A percentile compares a stretch with the other conserved stretches of the same genome.
phyloP scores from a whole-genome alignment of 345 rosid species.

The Erysimum cheiranthoides region DNA sequence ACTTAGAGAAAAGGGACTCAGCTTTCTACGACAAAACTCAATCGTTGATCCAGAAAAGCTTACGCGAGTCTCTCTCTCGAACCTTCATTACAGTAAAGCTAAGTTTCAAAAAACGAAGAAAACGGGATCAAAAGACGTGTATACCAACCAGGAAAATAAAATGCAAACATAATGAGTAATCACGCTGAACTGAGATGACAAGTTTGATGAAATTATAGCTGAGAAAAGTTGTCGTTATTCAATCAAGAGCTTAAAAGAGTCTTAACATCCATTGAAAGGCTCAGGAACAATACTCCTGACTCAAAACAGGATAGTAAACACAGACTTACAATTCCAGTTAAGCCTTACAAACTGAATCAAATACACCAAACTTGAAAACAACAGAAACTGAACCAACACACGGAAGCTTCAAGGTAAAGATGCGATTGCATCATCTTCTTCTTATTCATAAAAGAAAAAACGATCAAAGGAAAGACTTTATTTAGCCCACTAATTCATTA shows the following conservation, averaged over 20 bases:
- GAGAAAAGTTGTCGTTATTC: slow-evolving; percentile 21
- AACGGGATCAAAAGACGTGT: background rate
- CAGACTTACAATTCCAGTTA: slow-evolving; percentile 1
- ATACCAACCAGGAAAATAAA: too few relatives aligned
- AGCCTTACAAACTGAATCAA: slow-evolving; percentile 23
- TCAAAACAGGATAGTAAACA: slow-evolving; percentile 14
- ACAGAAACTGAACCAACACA: slow-evolving; percentile 16
- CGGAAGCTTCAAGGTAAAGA: slow-evolving; percentile 13
- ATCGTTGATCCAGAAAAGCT: background rate
- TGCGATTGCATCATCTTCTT: slow-evolving; percentile 36
- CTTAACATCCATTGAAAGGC: background rate
- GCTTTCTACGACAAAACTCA: slow-evolving; percentile 8
- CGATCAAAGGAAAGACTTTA: slow-evolving; percentile 6
- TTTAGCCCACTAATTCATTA: slow-evolving; percentile 20
- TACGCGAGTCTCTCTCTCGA: background rate
- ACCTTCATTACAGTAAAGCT: background rate
- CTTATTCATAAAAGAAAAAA: slow-evolving; percentile 27
- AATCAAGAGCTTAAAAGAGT: slow-evolving; percentile 27
- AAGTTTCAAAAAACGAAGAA: background rate
- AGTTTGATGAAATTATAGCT: slow-evolving; percentile 7
- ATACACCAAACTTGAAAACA: background rate
- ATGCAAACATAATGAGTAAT: background rate
- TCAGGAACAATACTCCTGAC: slow-evolving; percentile 7
- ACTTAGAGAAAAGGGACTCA: background rate
- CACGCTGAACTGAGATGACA: background rate